These are phyloP conservation scores for Eucalyptus decipiens DNA, from an alignment of 345 rosid genomes.

Conservation along the genomic window DNA sequence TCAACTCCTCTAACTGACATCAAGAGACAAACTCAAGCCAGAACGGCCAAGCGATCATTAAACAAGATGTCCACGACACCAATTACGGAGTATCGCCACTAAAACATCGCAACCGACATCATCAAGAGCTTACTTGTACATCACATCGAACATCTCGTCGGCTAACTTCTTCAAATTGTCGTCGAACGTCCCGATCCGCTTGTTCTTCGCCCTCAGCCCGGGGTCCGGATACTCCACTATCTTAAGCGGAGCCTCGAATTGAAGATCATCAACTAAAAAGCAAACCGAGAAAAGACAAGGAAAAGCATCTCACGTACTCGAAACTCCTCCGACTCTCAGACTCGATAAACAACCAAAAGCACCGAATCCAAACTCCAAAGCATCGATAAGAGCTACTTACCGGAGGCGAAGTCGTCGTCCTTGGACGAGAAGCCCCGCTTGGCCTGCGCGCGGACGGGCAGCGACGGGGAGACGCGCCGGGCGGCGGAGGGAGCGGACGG, in stretches of 20 bases:
- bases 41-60: background rate
- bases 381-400: slow-evolving; percentile 10
- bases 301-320: background rate
- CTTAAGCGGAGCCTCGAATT: slow-evolving; percentile 59
- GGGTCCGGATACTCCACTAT: slow-evolving; percentile 93
- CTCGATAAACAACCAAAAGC: background rate
- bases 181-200: slow-evolving; percentile 56
- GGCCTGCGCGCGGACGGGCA: slow-evolving; percentile 22
- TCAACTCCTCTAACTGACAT: background rate
- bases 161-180: slow-evolving; percentile 71
- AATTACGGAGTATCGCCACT: background rate
- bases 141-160: slow-evolving; percentile 81
- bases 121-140: slow-evolving; percentile 71
- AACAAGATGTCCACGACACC: background rate
- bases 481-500: slow-evolving; percentile 7
- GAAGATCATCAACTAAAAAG: slow-evolving; percentile 50
- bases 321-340: background rate
- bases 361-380: background rate
- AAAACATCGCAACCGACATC: background rate
- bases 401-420: slow-evolving; percentile 26
- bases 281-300: background rate
- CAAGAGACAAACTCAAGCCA: background rate
- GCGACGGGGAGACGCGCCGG: slow-evolving; percentile 3
- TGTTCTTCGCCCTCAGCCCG: slow-evolving; percentile 58
- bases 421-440: slow-evolving; percentile 25